phyloP scores from a whole-genome alignment of 306 rosid genomes.

The Citrullus colocynthis region DNA sequence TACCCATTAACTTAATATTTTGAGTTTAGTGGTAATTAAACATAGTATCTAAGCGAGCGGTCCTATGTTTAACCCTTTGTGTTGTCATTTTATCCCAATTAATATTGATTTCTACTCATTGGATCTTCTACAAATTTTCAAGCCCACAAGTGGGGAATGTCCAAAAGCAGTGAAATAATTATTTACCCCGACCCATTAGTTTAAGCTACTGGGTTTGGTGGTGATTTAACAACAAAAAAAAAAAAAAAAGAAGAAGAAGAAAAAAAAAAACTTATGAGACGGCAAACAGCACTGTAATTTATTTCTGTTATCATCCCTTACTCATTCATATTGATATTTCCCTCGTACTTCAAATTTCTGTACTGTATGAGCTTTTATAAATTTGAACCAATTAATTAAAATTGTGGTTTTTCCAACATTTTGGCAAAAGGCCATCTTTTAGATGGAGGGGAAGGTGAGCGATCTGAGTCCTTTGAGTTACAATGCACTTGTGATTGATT shows the following conservation, averaged over 20 bases:
- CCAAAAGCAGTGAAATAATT: too few relatives aligned
- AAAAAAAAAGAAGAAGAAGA: not conserved
- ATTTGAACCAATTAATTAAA: not conserved
- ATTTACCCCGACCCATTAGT: too few relatives aligned
- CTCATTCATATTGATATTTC: not conserved
- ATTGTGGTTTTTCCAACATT: not conserved
- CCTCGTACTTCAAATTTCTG: not conserved
- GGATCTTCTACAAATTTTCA: too few relatives aligned
- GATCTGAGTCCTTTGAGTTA: not conserved
- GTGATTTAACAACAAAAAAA: not conserved
- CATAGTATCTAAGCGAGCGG: too few relatives aligned
- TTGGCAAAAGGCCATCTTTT: not conserved
- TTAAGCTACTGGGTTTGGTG: too few relatives aligned
- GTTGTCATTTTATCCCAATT: too few relatives aligned
- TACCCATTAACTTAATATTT: too few relatives aligned
- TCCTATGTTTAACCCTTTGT: too few relatives aligned
- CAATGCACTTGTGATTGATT: not conserved
- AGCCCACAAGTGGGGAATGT: too few relatives aligned
- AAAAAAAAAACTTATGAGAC: too few relatives aligned
- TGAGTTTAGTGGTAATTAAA: too few relatives aligned
- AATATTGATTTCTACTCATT: too few relatives aligned
- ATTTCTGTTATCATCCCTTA: not conserved
- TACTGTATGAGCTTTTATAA: not conserved
- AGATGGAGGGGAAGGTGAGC: not conserved
- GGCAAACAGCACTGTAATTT: not conserved